Base-by-base conservation (phyloP, 169 alveolate species). In the Sarcocystis neurona region DNA sequence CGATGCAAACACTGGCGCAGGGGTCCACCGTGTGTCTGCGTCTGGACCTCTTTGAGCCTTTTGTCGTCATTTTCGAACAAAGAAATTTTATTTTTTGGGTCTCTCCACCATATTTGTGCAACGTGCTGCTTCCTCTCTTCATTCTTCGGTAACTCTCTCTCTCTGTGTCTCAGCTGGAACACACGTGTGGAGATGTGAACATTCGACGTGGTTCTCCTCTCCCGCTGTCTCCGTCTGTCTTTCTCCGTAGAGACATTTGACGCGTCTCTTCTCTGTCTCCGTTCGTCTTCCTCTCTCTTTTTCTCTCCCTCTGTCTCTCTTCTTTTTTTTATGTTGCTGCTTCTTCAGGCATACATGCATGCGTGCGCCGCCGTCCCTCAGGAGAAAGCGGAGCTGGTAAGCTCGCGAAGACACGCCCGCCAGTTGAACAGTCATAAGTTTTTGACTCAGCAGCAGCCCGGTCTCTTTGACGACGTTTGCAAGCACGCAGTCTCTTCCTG, bases 381-480 rank as follows among this genome's bases (percentile, higher is more conserved):
- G 41, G 82, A 72, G 82, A 72, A 72, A 53, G 41, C 27, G 10
- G 82, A 72, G 5, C 58, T 72, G 56, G 82, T 72, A 20, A 72
- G 82, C 10, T 0, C 53, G 1, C 39, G 39, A 58, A 5, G 44
- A 32, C 34, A 27, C 34, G 79, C n/a, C n/a, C n/a, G n/a, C n/a
- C n/a, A n/a, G n/a, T n/a, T n/a, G n/a, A n/a, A n/a, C n/a, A n/a
- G n/a, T n/a, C n/a, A n/a, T n/a, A n/a, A n/a, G n/a, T n/a, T n/a
- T n/a, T n/a, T n/a, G n/a, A n/a, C n/a, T n/a, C n/a, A n/a, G n/a
- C n/a, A n/a, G n/a, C n/a, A n/a, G n/a, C n/a, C n/a, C n/a, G n/a
- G n/a, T n/a, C n/a, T n/a, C n/a, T n/a, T n/a, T n/a, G n/a, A n/a
- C n/a, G n/a, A n/a, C n/a, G n/a, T n/a, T n/a, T n/a, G n/a, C n/a